A percentile compares a stretch with the other conserved stretches of the same genome.
Evolutionary conservation across 208 protist species (phyloP).

Genomic region (Trypanosoma boissoni): DNA sequence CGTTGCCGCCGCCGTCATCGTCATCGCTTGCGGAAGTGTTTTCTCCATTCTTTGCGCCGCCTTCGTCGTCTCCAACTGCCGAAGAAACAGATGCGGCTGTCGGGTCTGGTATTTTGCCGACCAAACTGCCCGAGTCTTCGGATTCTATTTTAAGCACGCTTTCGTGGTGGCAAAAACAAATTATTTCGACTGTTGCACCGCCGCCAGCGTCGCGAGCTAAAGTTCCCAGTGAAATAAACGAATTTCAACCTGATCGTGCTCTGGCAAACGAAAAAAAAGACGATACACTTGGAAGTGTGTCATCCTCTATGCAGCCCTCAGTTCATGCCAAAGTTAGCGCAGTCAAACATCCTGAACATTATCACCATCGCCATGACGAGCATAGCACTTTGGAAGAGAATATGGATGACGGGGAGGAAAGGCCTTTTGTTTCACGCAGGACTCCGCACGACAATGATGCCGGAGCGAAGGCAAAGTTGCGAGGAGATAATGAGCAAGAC

Average conservation of each 20-base stretch:
- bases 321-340: too few relatives aligned
- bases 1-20: not conserved
- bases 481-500: too few relatives aligned
- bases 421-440: too few relatives aligned
- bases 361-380: too few relatives aligned
- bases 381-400: too few relatives aligned
- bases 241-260: not conserved
- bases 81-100: not conserved
- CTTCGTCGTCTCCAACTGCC: too few relatives aligned
- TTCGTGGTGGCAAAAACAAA: slow-evolving; percentile 33
- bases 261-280: not conserved
- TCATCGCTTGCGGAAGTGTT: slow-evolving; percentile 6
- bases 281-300: not conserved
- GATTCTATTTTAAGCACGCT: slow-evolving; percentile 38
- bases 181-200: slow-evolving; percentile 31
- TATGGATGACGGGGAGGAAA: too few relatives aligned
- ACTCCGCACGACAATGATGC: not conserved
- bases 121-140: slow-evolving; percentile 15
- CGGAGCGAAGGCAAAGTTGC: not conserved
- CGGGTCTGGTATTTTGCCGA: not conserved
- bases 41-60: slow-evolving; percentile 14
- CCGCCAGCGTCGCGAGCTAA: slow-evolving; percentile 19
- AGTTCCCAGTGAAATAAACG: not conserved
- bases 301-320: too few relatives aligned
- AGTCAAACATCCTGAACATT: too few relatives aligned